Evolutionary conservation across 2,329 filamentous ascomycete species (phyloP), one percentile per base, ranked within the genome.

Genomic region (Aureobasidium lini): DNA sequence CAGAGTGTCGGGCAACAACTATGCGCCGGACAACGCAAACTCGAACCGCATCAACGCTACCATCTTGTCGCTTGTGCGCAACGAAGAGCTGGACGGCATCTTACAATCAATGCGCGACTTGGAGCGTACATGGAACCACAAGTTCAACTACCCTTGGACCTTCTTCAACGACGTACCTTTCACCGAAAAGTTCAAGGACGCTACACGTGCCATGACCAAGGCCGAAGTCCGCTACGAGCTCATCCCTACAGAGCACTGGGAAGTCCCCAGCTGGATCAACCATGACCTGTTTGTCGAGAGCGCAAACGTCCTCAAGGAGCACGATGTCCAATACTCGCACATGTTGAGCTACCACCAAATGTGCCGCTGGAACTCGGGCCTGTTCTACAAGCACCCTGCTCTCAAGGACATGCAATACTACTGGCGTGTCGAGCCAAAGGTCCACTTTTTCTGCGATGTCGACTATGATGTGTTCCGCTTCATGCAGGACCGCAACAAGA

Each of bases 121-220:
- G 62, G 94, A 99, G 76, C 79, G 88, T 65, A 97, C 93, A 1
- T 99, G 92, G 91, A 99, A 99, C 70, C 80, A 84, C 79, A 99
- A 99, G 71, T 99, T 97, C 83, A 99, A 99, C 78, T 99, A 99
- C 71, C 94, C 94, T 0, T 99, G 94, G 90, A 96, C 91, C 8
- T 99, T 99, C 73, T 95, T 99, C 81, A 99, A 99, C 76, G 93
- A 99, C 70, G 86, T 89, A 56, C 89, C 90, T 15, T 99, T 99
- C 70, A 86, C 88, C 2, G 88, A 94, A 15, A 92, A 97, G 68
- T 99, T 99, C 79, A 97, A 95, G 77, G 79, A 78, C 68, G 84
- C 82, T 73, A 97, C 92, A 0, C 79, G 82, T 63, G 90, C 86
- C 31, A 86, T 83, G 53, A 97, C 93, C 16, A 96, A 95, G 66